These are phyloP conservation scores for Cyclotella choctawhatcheeana DNA, from an alignment of 108 stramenopile species.

Conservation along the genomic window DNA sequence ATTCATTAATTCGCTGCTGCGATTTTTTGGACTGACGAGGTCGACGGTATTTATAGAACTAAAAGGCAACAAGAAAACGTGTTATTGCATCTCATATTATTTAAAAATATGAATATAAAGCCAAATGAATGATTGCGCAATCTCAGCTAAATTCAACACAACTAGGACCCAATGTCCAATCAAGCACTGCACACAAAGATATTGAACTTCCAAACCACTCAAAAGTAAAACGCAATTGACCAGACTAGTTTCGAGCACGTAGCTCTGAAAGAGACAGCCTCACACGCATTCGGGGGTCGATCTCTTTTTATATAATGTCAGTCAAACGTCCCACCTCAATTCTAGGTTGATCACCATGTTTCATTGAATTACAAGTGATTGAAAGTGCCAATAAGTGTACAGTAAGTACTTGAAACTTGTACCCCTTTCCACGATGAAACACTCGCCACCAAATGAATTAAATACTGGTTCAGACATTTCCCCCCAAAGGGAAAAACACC, in stretches of 20 bases:
- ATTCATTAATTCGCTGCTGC: no score
- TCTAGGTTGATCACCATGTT: neutral
- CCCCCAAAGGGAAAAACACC: no score
- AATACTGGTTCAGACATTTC: no score
- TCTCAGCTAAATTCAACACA: constrained; percentile 4
- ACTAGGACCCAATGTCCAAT: no score
- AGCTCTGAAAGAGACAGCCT: constrained; percentile 50
- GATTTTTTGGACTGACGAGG: no score
- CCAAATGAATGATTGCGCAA: neutral
- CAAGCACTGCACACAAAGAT: no score
- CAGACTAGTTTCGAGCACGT: constrained; percentile 37
- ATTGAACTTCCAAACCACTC: no score
- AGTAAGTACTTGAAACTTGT: constrained; percentile 14
- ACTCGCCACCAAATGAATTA: constrained; percentile 27
- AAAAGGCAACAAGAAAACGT: no score
- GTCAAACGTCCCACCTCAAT: no score
- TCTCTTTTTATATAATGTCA: constrained; percentile 22
- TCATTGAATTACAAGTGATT: constrained; percentile 28
- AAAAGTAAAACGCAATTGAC: constrained; percentile 9
- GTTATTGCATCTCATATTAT: no score
- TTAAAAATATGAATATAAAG: no score
- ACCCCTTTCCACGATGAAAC: neutral
- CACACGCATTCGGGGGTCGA: constrained; percentile 41
- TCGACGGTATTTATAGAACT: no score
- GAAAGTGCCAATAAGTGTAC: neutral